Conservation (phyloP, 2,329 filamentous ascomycete genomes). For the Curvularia lunata region DNA sequence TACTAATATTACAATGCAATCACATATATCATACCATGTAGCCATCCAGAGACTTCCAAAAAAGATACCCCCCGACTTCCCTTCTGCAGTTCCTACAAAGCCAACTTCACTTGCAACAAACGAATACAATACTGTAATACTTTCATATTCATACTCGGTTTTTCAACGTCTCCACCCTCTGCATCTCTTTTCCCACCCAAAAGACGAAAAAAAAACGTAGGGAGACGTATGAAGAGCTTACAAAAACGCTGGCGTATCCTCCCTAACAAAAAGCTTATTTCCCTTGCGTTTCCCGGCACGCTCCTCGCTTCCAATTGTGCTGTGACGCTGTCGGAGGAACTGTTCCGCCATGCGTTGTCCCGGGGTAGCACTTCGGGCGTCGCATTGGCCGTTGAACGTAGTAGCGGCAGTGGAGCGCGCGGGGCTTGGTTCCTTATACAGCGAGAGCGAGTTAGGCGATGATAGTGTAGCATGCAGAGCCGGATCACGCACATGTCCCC, state of each 20-base stretch:
- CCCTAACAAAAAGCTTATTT: slow-evolving; percentile 19
- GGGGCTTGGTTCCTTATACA: background rate
- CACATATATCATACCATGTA: background rate
- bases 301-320: slow-evolving; percentile 9
- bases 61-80: background rate
- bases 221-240: background rate
- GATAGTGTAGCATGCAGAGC: slow-evolving; percentile 11
- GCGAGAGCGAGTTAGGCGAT: slow-evolving; percentile 22
- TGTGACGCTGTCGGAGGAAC: slow-evolving; percentile 34
- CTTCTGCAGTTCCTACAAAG: background rate
- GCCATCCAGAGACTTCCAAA: background rate
- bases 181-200: background rate
- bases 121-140: background rate
- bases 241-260: slow-evolving; percentile 35
- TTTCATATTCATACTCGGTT: background rate
- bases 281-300: slow-evolving; percentile 9
- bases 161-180: background rate
- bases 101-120: too few relatives aligned
- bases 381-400: slow-evolving; percentile 11
- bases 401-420: slow-evolving; percentile 16
- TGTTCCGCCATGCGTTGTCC: slow-evolving; percentile 42
- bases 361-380: slow-evolving; percentile 32
- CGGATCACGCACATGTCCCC: background rate
- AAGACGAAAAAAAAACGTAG: background rate
- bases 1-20: background rate